These are phyloP conservation scores for Lotmaria passim DNA, from an alignment of 208 protist genomes.

Conservation along the genomic window DNA sequence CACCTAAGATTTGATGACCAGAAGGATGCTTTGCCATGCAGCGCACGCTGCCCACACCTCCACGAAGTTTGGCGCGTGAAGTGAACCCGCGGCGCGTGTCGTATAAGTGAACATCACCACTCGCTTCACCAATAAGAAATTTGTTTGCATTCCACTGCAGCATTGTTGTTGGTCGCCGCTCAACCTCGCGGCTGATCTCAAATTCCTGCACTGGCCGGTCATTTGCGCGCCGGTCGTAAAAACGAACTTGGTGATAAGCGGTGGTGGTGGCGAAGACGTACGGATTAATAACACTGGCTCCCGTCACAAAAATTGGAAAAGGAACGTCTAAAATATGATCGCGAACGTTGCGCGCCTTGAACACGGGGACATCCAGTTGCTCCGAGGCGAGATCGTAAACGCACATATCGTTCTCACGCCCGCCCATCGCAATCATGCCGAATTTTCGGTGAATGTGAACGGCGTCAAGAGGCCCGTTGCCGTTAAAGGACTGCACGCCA, in stretches of 20 bases:
- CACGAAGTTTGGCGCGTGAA: constrained; percentile 78
- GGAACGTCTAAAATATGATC: constrained; percentile 85
- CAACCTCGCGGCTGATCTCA: constrained; percentile 81
- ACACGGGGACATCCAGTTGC: constrained; percentile 49
- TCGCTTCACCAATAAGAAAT: constrained; percentile 84
- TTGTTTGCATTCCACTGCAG: constrained; percentile 90
- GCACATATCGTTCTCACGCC: constrained; percentile 71
- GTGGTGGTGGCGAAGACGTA: constrained; percentile 79
- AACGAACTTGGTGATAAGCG: constrained; percentile 85
- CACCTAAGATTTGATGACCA: constrained; percentile 78
- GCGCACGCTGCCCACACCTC: constrained; percentile 83
- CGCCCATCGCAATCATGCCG: constrained; percentile 77
- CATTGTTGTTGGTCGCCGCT: constrained; percentile 74
- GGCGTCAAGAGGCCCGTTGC: constrained; percentile 67
- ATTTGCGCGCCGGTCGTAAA: constrained; percentile 80
- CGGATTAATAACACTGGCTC: constrained; percentile 75
- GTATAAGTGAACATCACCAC: constrained; percentile 86
- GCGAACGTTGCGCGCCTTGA: constrained; percentile 62
- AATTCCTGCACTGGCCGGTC: constrained; percentile 82
- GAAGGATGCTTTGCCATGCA: constrained; percentile 85
- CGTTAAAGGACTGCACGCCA: constrained; percentile 22
- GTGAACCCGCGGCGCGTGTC: constrained; percentile 85
- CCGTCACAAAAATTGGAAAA: constrained; percentile 73
- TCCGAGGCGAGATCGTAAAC: constrained; percentile 72
- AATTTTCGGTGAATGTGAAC: constrained; percentile 81